Evolutionary conservation across 495 filamentous ascomycete species (phyloP).

Genomic region (Astrocystis sublimbata): DNA sequence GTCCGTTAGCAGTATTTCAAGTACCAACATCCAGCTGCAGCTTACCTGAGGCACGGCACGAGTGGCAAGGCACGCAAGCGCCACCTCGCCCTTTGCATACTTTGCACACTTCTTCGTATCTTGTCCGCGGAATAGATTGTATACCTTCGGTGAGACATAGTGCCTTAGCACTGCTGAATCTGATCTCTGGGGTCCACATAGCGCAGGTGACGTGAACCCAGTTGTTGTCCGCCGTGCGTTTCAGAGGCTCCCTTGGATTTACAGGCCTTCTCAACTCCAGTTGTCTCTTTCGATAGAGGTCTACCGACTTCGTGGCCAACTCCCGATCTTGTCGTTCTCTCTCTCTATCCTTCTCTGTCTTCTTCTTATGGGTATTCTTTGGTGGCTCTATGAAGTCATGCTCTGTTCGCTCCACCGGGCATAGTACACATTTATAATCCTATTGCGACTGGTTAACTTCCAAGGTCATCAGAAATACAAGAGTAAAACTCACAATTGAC

Average conservation of each 20-base stretch:
- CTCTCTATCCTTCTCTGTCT: slow-evolving; percentile 87
- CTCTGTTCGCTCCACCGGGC: slow-evolving; percentile 73
- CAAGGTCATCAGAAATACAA: neutral
- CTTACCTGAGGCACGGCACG: slow-evolving; percentile 66
- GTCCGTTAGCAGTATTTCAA: slow-evolving; percentile 18
- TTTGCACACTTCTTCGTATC: slow-evolving; percentile 77
- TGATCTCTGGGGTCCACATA: slow-evolving; percentile 87
- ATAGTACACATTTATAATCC: slow-evolving; percentile 90
- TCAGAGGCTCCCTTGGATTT: slow-evolving; percentile 86
- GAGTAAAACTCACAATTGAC: slow-evolving; percentile 65
- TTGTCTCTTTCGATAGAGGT: slow-evolving; percentile 80
- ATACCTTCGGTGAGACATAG: slow-evolving; percentile 88
- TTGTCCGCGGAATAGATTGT: slow-evolving; percentile 66
- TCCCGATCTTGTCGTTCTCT: slow-evolving; percentile 84
- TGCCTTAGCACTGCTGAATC: slow-evolving; percentile 78
- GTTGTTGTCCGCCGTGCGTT: slow-evolving; percentile 90
- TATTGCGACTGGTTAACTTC: slow-evolving; percentile 38
- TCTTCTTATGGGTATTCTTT: slow-evolving; percentile 86
- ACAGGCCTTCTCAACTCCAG: slow-evolving; percentile 76
- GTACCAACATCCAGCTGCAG: neutral
- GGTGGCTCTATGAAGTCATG: slow-evolving; percentile 83
- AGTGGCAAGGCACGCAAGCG: slow-evolving; percentile 79
- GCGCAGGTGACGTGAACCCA: slow-evolving; percentile 98
- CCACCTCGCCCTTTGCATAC: slow-evolving; percentile 73
- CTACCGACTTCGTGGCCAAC: slow-evolving; percentile 67